Base-by-base conservation (phyloP, 768 basidiomycete genomes). In the Boletus barrowsii region DNA sequence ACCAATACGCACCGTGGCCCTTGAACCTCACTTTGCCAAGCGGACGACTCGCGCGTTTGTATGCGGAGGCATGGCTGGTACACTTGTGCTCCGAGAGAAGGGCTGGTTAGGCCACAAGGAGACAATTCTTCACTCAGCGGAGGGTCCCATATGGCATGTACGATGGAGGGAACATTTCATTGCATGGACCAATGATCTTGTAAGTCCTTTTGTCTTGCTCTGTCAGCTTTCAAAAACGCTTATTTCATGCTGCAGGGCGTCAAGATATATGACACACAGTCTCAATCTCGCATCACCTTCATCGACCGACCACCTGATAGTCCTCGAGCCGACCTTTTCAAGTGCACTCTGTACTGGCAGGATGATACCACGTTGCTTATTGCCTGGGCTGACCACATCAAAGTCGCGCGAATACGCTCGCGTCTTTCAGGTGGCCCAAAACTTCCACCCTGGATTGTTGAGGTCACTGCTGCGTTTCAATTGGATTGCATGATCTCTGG, bases 71-170 rank as follows among this genome's bases (percentile, higher is more conserved):
- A 80, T 96, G 79, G 88, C 91, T 0, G 96, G 97, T 5, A 84
- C 79, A 20, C 74, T 99, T 26, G 76, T 90, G n/a, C 63, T 97
- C 61, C 83, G 90, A 58, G 96, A 98, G 76, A 98, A 97, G 67
- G 91, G 94, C 7, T 98, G 97, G 95, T 73, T 98, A 2, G 94
- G 96, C 0, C 90, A 97, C 63, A 97, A 91, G 64, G 94, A 96
- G 68, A 90, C 87, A 0, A 70, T 87, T 7, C 68, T 97, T 18
- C 87, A 93, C 64, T 77, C 75, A 5, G 90, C 88, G 5, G 97
- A 98, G 72, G 97, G 96, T 11, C 92, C 97, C 0, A 91, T 99
- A 49, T 98, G 94, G 93, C 84, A 86, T 48, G 83, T 87, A 10
- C 80, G 87, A 53, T 98, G 97, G 97, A 77, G 84, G 63, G 87